phyloP scores from a whole-genome alignment of 2,329 filamentous ascomycete species.

The Tothia fuscella region DNA sequence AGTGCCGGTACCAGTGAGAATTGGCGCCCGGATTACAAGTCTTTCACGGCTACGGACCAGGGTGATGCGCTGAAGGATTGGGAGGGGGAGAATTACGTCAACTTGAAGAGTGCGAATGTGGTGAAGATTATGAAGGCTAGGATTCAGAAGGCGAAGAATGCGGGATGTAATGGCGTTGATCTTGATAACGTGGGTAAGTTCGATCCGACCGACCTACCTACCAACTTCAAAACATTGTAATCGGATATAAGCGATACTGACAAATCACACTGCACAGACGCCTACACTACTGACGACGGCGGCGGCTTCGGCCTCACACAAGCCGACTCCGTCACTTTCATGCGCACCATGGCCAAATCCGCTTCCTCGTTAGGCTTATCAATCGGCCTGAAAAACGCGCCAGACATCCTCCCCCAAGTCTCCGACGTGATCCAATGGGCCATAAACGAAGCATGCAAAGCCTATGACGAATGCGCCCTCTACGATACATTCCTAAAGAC shows the following conservation, averaged over 20 bases:
- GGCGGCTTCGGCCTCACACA: no score
- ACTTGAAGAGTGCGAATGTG: conserved; percentile 16
- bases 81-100: conserved; percentile 18
- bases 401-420: conserved; percentile 42
- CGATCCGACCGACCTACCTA: no score
- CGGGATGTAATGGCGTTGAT: conserved; percentile 27
- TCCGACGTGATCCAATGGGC: conserved; percentile 47
- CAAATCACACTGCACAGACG: no score
- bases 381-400: conserved; percentile 58
- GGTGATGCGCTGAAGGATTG: conserved; percentile 17
- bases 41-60: conserved; percentile 15
- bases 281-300: no score
- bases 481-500: conserved; percentile 47
- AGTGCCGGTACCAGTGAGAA: conserved; percentile 17
- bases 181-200: conserved; percentile 22
- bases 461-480: conserved; percentile 47
- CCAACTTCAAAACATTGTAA: no score
- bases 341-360: conserved; percentile 1
- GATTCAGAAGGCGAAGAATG: conserved; percentile 16
- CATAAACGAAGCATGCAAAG: conserved; percentile 56
- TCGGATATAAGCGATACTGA: no score
- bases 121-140: conserved; percentile 18
- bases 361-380: conserved; percentile 29
- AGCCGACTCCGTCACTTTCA: conserved; percentile 6
- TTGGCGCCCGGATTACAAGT: conserved; percentile 17